Conservation (phyloP, 805 yeast genomes). For the Maudiozyma saulgeensis region DNA sequence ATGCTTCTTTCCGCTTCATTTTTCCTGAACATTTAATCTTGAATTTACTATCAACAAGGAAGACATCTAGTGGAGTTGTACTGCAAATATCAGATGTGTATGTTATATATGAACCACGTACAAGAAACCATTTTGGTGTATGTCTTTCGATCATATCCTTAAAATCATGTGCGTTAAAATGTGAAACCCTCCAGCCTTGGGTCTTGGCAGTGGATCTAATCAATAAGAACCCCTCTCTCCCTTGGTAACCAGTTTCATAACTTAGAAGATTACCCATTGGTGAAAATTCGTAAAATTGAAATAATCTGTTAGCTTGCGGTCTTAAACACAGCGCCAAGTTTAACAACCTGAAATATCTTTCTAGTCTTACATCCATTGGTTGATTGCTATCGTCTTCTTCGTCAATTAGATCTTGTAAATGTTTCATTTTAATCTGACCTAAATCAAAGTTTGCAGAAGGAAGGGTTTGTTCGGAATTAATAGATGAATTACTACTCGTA, state of each 20-base stretch:
- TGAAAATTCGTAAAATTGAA: slow-evolving; percentile 83
- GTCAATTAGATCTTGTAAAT: slow-evolving; percentile 21
- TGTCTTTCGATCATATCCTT: slow-evolving; percentile 85
- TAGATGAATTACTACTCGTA: slow-evolving; percentile 1
- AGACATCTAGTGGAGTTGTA: slow-evolving; percentile 84
- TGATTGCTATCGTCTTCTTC: slow-evolving; percentile 19
- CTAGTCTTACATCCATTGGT: slow-evolving; percentile 36
- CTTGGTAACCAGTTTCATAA: slow-evolving; percentile 70
- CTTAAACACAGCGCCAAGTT: slow-evolving; percentile 51
- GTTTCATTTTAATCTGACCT: slow-evolving; percentile 21
- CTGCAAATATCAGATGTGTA: slow-evolving; percentile 80
- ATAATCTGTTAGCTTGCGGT: slow-evolving; percentile 73
- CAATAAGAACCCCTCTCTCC: slow-evolving; percentile 81
- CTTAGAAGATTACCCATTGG: slow-evolving; percentile 77
- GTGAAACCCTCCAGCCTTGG: slow-evolving; percentile 95
- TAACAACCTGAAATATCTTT: slow-evolving; percentile 57
- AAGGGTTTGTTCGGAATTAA: slow-evolving; percentile 1
- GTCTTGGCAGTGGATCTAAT: slow-evolving; percentile 75
- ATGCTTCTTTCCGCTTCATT: slow-evolving; percentile 20
- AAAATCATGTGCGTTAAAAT: slow-evolving; percentile 67
- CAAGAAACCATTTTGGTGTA: slow-evolving; percentile 83
- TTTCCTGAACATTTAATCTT: slow-evolving; percentile 41
- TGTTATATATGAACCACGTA: slow-evolving; percentile 75
- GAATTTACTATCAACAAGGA: slow-evolving; percentile 74
- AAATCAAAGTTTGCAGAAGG: slow-evolving; percentile 5